Evolutionary conservation across 139 green algal genomes (phyloP), one percentile per base, ranked within the genome.

Genomic region (Ettlia oleoabundans): DNA sequence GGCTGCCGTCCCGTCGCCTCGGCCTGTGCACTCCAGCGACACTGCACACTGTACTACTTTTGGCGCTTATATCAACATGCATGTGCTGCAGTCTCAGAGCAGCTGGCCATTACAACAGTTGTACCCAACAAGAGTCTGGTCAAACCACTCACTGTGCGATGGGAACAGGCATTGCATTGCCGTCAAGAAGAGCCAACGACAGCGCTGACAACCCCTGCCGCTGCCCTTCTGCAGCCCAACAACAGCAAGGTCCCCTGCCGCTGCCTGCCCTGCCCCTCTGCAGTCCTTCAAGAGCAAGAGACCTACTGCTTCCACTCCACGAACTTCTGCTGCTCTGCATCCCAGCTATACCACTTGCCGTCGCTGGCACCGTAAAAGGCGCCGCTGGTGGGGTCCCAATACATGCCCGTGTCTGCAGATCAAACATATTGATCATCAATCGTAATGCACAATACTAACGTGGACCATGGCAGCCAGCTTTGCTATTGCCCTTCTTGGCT

Each of bases 291-390:
- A n/a, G n/a, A n/a, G n/a, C n/a, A n/a, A n/a, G n/a, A n/a, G n/a
- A n/a, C n/a, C 55, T 65, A n/a, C 71, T 67, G 71, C 71, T 78
- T 55, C 80, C 70, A 92, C 69, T 90, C 76, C 77, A 88, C 77
- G 70, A 92, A 92, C 42, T 84, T 52, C 26, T 85, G 68, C 24
- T 58, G 68, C 13, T 1, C n/a, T 0, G 26, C 55, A 52, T 94
- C 84, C 67, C 82, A 88, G 32, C 64, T 75, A 73, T 90, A 95
- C 91, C 91, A 95, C 61, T 88, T 89, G 63, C 80, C 79, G 2
- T 82, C 63, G 19, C 35, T 40, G 18, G 43, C 47, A 43, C 83
- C 89, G 65, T 81, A 94, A 82, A 90, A 95, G 9, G 69, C 82
- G 0, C 91, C 92, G 0, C 55, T 85, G 7, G 18, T 78, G 8